Base-by-base conservation (phyloP, 2,329 filamentous ascomycete genomes). In the Lasiodiplodia theobromae region DNA sequence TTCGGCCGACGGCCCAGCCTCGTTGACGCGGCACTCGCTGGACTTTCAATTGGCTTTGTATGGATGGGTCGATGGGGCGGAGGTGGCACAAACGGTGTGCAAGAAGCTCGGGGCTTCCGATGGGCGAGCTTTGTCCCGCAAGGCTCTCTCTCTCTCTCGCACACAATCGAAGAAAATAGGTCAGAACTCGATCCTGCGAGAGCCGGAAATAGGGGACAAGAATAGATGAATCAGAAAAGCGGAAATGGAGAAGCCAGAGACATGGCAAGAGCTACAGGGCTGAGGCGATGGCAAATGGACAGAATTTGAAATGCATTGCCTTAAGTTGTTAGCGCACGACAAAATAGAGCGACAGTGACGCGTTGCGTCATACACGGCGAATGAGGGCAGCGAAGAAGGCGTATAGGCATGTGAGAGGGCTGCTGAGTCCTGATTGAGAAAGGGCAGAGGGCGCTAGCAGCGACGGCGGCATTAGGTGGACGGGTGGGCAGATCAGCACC, bases 301-400 rank as follows among this genome's bases (percentile, higher is more conserved):
- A n/a, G 44, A n/a, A 31, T 60, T 60, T 47, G 38, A 60, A n/a
- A 23, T 23, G 21, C 38, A 18, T 31, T 47, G 57, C 57, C 8
- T 47, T 40, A 40, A 34, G 31, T 10, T 34, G 31, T 58, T 40
- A 47, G 38, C 14, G 23, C 57, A 34, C 44, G 18, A 47, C 10
- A 47, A 10, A 11, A n/a, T 47, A 47, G 44, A 18, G 44, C 40
- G 40, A 47, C 18, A 18, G 40, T n/a, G 6, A 47, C 40, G 40
- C 8, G 18, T 31, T 60, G 38, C 57, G 57, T 60, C 57, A 60
- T 60, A 14, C 38, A 28, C 11, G 25, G 25, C 52, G n/a, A 31
- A 54, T 16, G 8, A 28, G n/a, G 49, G 10, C 49, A 11, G 8
- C 18, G n/a, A 51, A 16, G 16, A 37, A 11, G 51, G 23, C 18